These are phyloP conservation scores for Skeletonema tropicum DNA, from an alignment of 108 stramenopile genomes.

Conservation along the genomic window DNA sequence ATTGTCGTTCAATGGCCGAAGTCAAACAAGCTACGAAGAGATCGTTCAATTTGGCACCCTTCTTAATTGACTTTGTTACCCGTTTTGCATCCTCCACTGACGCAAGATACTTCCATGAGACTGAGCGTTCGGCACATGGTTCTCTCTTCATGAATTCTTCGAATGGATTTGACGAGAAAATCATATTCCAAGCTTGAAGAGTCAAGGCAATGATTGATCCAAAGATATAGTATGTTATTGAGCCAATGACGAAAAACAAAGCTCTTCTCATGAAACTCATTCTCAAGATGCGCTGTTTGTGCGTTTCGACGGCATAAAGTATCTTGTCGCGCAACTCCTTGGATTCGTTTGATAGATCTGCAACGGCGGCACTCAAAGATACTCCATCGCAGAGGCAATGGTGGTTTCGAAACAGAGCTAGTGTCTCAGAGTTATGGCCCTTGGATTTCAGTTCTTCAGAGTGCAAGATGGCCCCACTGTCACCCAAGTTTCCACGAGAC, in stretches of 20 bases:
- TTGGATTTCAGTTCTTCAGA: not conserved
- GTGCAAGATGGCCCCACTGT: slow-evolving; percentile 22
- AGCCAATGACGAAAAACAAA: not conserved
- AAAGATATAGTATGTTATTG: slow-evolving; percentile 22
- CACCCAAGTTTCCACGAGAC: slow-evolving; percentile 8
- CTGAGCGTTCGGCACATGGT: slow-evolving; percentile 3
- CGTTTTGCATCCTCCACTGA: slow-evolving; percentile 29
- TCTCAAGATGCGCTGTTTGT: not conserved
- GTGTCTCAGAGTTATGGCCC: slow-evolving; percentile 17
- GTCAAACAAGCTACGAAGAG: slow-evolving; percentile 21
- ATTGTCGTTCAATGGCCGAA: slow-evolving; percentile 17
- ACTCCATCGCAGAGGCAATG: slow-evolving; percentile 42
- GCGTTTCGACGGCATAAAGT: not conserved
- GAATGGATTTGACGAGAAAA: slow-evolving; percentile 35
- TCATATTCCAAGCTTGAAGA: slow-evolving; percentile 38
- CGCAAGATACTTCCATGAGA: slow-evolving; percentile 26
- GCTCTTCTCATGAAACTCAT: slow-evolving; percentile 3
- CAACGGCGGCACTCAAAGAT: slow-evolving; percentile 16
- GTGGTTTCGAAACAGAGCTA: slow-evolving; percentile 27
- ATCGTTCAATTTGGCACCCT: slow-evolving; percentile 24
- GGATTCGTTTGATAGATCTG: slow-evolving; percentile 30
- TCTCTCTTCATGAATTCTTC: slow-evolving; percentile 15
- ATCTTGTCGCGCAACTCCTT: slow-evolving; percentile 24
- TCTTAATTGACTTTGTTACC: slow-evolving; percentile 24
- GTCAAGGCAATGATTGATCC: slow-evolving; percentile 14